Evolutionary conservation across 768 basidiomycete genomes (phyloP), one percentile per base, ranked within the genome.

Genomic region (Leccinum arenicola): DNA sequence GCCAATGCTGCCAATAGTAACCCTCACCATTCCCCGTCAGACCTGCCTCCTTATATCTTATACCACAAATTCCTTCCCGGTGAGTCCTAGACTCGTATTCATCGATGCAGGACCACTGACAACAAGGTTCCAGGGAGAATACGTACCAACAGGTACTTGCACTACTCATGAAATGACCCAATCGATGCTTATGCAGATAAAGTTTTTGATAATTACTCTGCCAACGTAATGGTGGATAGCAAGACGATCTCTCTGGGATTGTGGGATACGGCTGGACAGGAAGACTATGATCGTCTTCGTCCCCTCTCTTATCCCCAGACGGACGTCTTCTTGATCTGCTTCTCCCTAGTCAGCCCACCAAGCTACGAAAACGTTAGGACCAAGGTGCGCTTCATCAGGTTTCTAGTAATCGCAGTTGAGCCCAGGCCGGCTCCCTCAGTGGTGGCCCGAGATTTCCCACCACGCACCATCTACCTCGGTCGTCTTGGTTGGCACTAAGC

Each of bases 181-280:
- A 54, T 33, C 51, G 25, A 57, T 61, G 27, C 64, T 66, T 17
- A 66, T 52, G 55, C 33, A 58, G 35, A 49, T 52, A 54, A 72
- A 89, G 97, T 99, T 43, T 99, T 98, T 74, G 97, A 98, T 79
- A 98, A 98, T 79, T 98, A 97, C 73, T 95, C 93, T 56, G 95
- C 94, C 60, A 96, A 95, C 76, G 95, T 99, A 56, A 94, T 98
- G 88, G 97, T 99, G 50, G 97, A 99, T 68, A 93, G 94, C 66
- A 95, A 96, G 82, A 97, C 97, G 54, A 95, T 98, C 70, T 97
- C 94, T 61, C 86, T 98, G 57, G 96, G 96, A 52, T 81, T 99
- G 57, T 99, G 97, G 97, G 97, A 99, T 83, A 99, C 97, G n/a
- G 97, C 97, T 36, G 97, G 97, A 65, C 97, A 99, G 77, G 97